Conservation (phyloP, 2,329 filamentous ascomycete species). For the Cordyceps javanica region DNA sequence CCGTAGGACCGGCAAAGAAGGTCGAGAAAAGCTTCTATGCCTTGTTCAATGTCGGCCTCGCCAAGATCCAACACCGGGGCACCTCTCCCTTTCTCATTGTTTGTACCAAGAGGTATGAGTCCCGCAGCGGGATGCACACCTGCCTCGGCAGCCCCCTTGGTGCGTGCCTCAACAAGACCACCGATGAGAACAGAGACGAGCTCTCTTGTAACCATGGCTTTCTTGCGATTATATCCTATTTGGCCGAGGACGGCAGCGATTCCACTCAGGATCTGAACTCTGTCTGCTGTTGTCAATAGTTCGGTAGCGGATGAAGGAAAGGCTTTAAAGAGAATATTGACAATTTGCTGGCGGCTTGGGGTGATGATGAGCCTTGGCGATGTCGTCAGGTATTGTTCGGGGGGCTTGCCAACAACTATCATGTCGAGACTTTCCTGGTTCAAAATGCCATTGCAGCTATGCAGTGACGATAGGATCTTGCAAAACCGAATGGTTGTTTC, state of each 20-base stretch:
- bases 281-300: constrained; percentile 65
- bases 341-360: constrained; percentile 58
- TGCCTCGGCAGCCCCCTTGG: constrained; percentile 89
- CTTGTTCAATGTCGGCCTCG: constrained; percentile 59
- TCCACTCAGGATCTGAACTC: constrained; percentile 73
- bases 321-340: constrained; percentile 59
- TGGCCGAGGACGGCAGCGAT: constrained; percentile 80
- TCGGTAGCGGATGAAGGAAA: constrained; percentile 63
- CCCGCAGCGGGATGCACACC: constrained; percentile 92
- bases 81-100: constrained; percentile 42
- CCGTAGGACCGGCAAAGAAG: constrained; percentile 59
- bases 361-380: constrained; percentile 50
- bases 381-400: constrained; percentile 43
- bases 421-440: constrained; percentile 55
- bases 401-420: constrained; percentile 56
- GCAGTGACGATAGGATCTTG: constrained; percentile 62
- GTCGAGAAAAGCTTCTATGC: constrained; percentile 57
- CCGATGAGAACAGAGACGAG: constrained; percentile 76
- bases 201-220: constrained; percentile 82
- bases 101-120: constrained; percentile 62
- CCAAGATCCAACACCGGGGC: constrained; percentile 54
- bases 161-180: constrained; percentile 83
- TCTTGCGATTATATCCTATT: constrained; percentile 79
- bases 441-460: constrained; percentile 58
- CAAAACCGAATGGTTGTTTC: constrained; percentile 69